Evolutionary conservation across 352 stramenopile genomes (phyloP).

Genomic region (Globisporangium barbulae): DNA sequence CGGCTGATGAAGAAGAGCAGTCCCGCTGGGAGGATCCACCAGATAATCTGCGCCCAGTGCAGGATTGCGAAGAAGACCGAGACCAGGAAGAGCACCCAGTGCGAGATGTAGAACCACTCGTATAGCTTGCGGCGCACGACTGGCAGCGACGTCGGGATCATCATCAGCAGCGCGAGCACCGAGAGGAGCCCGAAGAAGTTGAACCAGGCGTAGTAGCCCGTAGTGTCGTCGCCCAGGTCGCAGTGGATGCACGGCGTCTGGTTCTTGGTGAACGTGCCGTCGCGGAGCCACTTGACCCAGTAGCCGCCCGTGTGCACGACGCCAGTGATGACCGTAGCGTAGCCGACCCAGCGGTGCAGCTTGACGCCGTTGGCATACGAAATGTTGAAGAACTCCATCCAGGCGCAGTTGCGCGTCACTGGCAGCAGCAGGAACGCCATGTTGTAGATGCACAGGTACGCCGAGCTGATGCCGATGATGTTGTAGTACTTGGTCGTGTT

Average conservation of each 20-base stretch:
- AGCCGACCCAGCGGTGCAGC: slow-evolving; percentile 61
- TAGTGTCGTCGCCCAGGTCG: slow-evolving; percentile 27
- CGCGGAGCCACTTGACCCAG: slow-evolving; percentile 42
- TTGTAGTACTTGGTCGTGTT: slow-evolving; percentile 53
- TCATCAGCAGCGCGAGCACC: slow-evolving; percentile 42
- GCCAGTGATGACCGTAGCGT: slow-evolving; percentile 45
- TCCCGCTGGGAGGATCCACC: slow-evolving; percentile 48
- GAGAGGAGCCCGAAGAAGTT: slow-evolving; percentile 57
- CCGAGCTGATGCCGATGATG: slow-evolving; percentile 46
- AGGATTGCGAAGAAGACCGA: slow-evolving; percentile 53
- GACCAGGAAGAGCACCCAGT: slow-evolving; percentile 54
- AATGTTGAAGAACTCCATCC: slow-evolving; percentile 70
- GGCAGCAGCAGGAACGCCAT: slow-evolving; percentile 66
- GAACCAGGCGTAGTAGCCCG: slow-evolving; percentile 59
- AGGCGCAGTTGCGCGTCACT: slow-evolving; percentile 52
- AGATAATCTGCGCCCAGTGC: slow-evolving; percentile 57
- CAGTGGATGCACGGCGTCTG: slow-evolving; percentile 50
- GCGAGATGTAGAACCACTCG: slow-evolving; percentile 56
- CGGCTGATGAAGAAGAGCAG: slow-evolving; percentile 57
- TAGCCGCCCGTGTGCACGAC: slow-evolving; percentile 50
- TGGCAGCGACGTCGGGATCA: slow-evolving; percentile 50
- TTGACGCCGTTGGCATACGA: slow-evolving; percentile 58
- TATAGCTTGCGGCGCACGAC: slow-evolving; percentile 53
- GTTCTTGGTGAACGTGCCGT: slow-evolving; percentile 40
- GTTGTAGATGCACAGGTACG: slow-evolving; percentile 67